phyloP scores from a whole-genome alignment of 768 basidiomycete genomes.

The Tephrocybe sp. region DNA sequence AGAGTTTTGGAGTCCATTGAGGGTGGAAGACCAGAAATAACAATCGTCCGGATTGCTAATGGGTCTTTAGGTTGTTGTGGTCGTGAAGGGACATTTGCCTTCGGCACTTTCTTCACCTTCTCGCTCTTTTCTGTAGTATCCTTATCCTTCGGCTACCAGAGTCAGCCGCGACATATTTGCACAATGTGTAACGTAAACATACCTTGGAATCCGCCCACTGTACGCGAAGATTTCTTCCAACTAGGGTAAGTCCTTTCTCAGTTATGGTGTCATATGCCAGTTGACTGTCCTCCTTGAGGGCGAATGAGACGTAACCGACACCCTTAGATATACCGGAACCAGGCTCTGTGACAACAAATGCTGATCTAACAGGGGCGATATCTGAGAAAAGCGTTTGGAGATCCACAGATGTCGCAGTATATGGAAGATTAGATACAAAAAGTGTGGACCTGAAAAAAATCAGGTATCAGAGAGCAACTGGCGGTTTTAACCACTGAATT shows the following conservation, averaged over 20 bases:
- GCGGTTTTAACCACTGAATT: background rate
- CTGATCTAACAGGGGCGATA: slow-evolving; percentile 89
- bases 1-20: slow-evolving; percentile 61
- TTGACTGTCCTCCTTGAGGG: slow-evolving; percentile 85
- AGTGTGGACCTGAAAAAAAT: slow-evolving; percentile 63
- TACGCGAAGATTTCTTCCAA: slow-evolving; percentile 67
- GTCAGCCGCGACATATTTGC: slow-evolving; percentile 4
- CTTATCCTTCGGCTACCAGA: slow-evolving; percentile 44
- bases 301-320: slow-evolving; percentile 94
- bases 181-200: slow-evolving; percentile 10
- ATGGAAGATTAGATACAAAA: slow-evolving; percentile 92
- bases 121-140: slow-evolving; percentile 34
- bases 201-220: slow-evolving; percentile 85
- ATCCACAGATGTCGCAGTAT: slow-evolving; percentile 85
- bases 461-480: slow-evolving; percentile 5
- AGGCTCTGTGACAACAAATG: slow-evolving; percentile 87
- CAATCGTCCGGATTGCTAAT: slow-evolving; percentile 78
- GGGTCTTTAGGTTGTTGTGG: slow-evolving; percentile 52
- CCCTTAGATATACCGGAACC: slow-evolving; percentile 81
- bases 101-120: slow-evolving; percentile 35
- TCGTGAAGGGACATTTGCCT: slow-evolving; percentile 34
- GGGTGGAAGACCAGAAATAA: slow-evolving; percentile 70
- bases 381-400: slow-evolving; percentile 93
- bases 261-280: slow-evolving; percentile 62
- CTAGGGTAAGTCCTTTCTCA: slow-evolving; percentile 61